Evolutionary conservation across 2,329 filamentous ascomycete genomes (phyloP).

Genomic region (Diaporthe sp.): DNA sequence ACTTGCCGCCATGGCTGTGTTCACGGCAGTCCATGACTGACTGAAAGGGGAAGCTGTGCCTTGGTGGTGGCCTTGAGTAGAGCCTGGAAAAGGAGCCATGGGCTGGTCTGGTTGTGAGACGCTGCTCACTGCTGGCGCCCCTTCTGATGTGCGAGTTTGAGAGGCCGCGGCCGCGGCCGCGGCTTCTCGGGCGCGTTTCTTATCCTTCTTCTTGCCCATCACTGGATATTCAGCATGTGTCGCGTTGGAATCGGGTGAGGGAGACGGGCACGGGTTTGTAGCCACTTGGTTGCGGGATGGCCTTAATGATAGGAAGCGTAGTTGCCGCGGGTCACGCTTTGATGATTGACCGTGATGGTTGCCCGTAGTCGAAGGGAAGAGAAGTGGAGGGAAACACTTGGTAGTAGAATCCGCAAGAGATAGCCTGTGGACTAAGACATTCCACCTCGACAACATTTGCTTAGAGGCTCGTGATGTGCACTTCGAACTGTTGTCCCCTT

Average conservation of each 20-base stretch:
- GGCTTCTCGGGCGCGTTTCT: constrained; percentile 22
- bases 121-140: too few species aligned
- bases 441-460: constrained; percentile 7
- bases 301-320: background rate
- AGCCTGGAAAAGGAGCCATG: background rate
- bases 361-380: background rate
- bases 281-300: background rate
- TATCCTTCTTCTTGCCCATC: constrained; percentile 34
- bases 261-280: background rate
- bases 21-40: constrained; percentile 4
- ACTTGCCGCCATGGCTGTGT: background rate
- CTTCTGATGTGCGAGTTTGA: background rate
- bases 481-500: background rate
- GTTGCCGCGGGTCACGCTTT: background rate
- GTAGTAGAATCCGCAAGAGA: background rate
- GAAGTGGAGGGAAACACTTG: background rate
- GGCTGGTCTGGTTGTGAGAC: background rate
- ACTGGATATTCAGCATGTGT: background rate
- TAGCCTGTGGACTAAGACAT: background rate
- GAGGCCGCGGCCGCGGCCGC: background rate
- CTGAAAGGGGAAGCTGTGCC: background rate
- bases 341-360: background rate
- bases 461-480: background rate
- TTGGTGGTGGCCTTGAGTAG: background rate
- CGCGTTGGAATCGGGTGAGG: background rate